Conservation (phyloP, 768 basidiomycete species). For the Phlebiopsis flavidoalba region DNA sequence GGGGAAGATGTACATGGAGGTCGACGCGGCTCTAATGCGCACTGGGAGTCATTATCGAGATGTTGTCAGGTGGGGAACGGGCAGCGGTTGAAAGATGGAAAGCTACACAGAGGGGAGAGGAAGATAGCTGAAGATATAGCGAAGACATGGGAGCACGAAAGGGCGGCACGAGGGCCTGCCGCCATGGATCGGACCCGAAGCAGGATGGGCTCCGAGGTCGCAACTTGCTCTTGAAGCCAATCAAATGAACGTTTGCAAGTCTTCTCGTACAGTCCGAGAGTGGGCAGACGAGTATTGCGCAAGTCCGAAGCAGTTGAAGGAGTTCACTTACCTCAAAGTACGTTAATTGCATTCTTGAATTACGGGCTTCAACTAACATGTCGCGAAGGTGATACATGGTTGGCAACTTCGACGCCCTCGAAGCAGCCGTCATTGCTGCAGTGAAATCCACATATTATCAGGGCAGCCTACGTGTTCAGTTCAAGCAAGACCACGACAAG, state of each 20-base stretch:
- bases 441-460: constrained; percentile 36
- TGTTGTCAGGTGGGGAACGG: not conserved
- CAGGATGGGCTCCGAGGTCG: not conserved
- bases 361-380: constrained; percentile 2
- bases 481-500: constrained; percentile 39
- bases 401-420: constrained; percentile 45
- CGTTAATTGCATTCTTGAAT: constrained; percentile 1
- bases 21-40: constrained; percentile 28
- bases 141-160: constrained; percentile 40
- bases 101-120: constrained; percentile 36
- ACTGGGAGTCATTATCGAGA: not conserved
- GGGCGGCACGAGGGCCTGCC: constrained; percentile 45
- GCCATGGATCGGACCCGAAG: constrained; percentile 36
- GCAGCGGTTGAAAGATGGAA: constrained; percentile 29
- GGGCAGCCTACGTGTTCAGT: constrained; percentile 42
- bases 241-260: constrained; percentile 32
- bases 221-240: constrained; percentile 7
- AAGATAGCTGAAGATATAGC: too few species aligned
- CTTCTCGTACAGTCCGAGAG: constrained; percentile 58
- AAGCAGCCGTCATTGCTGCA: constrained; percentile 31
- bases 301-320: constrained; percentile 66
- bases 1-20: constrained; percentile 56
- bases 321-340: constrained; percentile 73
- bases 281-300: constrained; percentile 85
- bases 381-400: constrained; percentile 46